These are phyloP conservation scores for Bryoglossum gracile DNA, from an alignment of 495 filamentous ascomycete species.

Conservation along the genomic window DNA sequence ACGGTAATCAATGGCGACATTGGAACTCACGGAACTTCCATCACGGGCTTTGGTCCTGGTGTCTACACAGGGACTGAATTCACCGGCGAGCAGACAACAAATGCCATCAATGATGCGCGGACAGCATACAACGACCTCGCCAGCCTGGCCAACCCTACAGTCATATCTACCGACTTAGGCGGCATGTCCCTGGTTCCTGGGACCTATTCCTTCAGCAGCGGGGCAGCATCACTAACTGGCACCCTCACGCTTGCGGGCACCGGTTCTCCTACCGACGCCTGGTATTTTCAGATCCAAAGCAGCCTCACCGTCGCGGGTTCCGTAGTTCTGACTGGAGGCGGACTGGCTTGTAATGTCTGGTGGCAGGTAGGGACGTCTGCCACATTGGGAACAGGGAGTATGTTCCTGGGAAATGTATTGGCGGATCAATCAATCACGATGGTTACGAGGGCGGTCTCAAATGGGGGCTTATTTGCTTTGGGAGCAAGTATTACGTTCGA, in stretches of 20 bases:
- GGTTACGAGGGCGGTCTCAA: background rate
- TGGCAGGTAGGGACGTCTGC: conserved; percentile 9
- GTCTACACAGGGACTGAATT: background rate
- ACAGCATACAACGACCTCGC: conserved; percentile 1
- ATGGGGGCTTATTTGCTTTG: background rate
- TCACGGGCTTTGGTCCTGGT: conserved; percentile 9
- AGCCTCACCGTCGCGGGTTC: background rate
- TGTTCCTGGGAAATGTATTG: background rate
- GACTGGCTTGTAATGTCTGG: conserved; percentile 5
- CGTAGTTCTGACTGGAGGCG: conserved; percentile 8
- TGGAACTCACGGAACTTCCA: conserved; percentile 1
- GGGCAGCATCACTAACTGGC: conserved; percentile 1
- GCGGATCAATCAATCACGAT: background rate
- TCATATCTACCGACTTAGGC: conserved; percentile 1
- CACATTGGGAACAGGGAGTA: background rate
- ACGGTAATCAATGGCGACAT: conserved; percentile 7
- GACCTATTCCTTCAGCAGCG: background rate
- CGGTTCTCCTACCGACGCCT: background rate
- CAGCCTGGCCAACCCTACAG: background rate
- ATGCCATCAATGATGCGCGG: background rate
- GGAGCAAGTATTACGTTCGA: background rate
- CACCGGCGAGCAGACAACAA: background rate
- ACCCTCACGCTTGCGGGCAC: conserved; percentile 10
- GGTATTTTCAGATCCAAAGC: conserved; percentile 4
- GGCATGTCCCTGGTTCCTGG: conserved; percentile 5